Percentiles rank a stretch among this genome's conserved stretches.
Evolutionary conservation across 2,329 filamentous ascomycete genomes (phyloP).

Genomic region (Beauveria sp.): DNA sequence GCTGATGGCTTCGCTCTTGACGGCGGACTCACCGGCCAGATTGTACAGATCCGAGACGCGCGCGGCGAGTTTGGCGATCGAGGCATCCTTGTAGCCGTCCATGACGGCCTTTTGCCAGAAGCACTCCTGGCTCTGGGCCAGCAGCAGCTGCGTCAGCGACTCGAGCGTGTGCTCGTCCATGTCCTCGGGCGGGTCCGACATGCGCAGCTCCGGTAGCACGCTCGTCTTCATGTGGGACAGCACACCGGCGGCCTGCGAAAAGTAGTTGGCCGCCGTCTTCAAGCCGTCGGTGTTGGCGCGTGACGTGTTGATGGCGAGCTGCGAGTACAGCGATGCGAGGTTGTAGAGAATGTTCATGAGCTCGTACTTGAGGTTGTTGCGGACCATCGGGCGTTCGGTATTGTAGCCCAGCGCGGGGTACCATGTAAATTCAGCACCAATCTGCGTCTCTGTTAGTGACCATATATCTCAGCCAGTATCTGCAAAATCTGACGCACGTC

Average conservation of each 20-base stretch:
- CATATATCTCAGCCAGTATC: background rate
- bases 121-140: conserved; percentile 93
- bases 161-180: conserved; percentile 88
- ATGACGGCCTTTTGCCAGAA: conserved; percentile 98
- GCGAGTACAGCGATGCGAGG: conserved; percentile 85
- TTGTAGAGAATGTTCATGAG: conserved; percentile 91
- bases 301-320: conserved; percentile 77
- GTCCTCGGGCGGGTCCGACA: conserved; percentile 79
- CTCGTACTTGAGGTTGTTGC: conserved; percentile 69
- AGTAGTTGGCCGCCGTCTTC: conserved; percentile 83
- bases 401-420: conserved; percentile 91
- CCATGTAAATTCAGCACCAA: conserved; percentile 94
- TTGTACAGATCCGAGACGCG: conserved; percentile 87
- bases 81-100: conserved; percentile 85
- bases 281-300: conserved; percentile 73
- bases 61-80: conserved; percentile 84
- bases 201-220: conserved; percentile 74
- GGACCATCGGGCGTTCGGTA: conserved; percentile 60
- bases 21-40: conserved; percentile 72
- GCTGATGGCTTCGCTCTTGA: conserved; percentile 83
- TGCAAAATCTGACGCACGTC: conserved; percentile 49
- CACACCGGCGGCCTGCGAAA: conserved; percentile 79
- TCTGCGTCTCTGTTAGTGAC: conserved; percentile 40
- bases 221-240: conserved; percentile 68
- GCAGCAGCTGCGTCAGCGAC: conserved; percentile 71